Conservation (phyloP, 306 rosid genomes). For the Ceratonia siliqua region DNA sequence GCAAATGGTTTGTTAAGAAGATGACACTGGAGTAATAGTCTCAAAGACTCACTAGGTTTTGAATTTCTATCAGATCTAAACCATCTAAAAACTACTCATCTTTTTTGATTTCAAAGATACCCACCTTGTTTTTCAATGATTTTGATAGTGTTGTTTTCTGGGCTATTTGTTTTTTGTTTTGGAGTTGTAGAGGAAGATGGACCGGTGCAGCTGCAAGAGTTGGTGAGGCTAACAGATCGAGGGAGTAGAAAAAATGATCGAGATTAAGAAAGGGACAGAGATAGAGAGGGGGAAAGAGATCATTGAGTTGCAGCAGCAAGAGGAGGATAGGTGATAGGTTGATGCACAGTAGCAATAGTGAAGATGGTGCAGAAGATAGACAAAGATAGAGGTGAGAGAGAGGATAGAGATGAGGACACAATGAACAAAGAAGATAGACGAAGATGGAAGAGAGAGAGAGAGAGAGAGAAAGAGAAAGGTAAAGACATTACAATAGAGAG, state of each 20-base stretch:
- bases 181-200: slow-evolving; percentile 62
- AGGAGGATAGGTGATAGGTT: slow-evolving; percentile 60
- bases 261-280: slow-evolving; percentile 43
- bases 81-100: background rate
- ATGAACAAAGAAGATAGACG: slow-evolving; percentile 64
- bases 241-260: slow-evolving; percentile 55
- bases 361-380: slow-evolving; percentile 58
- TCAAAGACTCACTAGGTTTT: slow-evolving; percentile 66
- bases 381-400: too few species aligned
- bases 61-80: slow-evolving; percentile 53
- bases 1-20: slow-evolving; percentile 58
- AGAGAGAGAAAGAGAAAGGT: too few species aligned
- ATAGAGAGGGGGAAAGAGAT: slow-evolving; percentile 56
- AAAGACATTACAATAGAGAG: too few species aligned
- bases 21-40: slow-evolving; percentile 50
- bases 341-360: slow-evolving; percentile 54
- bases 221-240: slow-evolving; percentile 59
- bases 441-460: too few species aligned
- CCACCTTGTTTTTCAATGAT: slow-evolving; percentile 12
- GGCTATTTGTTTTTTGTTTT: background rate
- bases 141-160: background rate
- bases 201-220: slow-evolving; percentile 56
- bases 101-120: background rate
- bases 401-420: slow-evolving; percentile 67
- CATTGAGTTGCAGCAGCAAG: slow-evolving; percentile 53